phyloP scores from a whole-genome alignment of 192 early-diverging fungal species.

The Coemansia sp. region DNA sequence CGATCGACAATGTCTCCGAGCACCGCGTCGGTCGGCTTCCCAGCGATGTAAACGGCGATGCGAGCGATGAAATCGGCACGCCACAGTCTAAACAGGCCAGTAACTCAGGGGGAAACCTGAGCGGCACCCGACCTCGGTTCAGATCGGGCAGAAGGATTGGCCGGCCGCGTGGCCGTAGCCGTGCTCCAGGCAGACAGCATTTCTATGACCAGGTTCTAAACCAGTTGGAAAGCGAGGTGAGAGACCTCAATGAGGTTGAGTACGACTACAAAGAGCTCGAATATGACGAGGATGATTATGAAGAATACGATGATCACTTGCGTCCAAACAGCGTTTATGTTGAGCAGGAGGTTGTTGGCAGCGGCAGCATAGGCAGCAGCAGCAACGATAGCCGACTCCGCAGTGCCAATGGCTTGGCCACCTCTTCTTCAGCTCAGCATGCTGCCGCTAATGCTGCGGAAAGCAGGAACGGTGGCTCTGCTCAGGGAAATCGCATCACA shows the following conservation, averaged over 20 bases:
- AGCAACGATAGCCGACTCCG: neutral
- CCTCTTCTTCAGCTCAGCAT: neutral
- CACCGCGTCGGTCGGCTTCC: conserved; percentile 20
- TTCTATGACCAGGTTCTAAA: conserved; percentile 1
- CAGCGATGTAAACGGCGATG: conserved; percentile 10
- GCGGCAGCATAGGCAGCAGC: neutral
- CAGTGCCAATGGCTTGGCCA: neutral
- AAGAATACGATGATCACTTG: neutral
- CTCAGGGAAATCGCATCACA: conserved; percentile 4
- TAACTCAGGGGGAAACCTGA: neutral
- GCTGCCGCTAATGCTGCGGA: neutral
- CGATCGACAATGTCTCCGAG: neutral
- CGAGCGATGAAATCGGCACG: neutral
- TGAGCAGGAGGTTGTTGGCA: conserved; percentile 1
- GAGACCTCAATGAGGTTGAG: neutral
- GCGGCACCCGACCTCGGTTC: neutral
- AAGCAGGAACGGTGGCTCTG: neutral
- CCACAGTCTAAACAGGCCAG: neutral
- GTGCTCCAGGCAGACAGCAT: conserved; percentile 3
- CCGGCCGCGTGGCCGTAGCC: conserved; percentile 11
- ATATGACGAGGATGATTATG: conserved; percentile 10
- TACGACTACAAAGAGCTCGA: neutral
- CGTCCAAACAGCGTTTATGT: neutral
- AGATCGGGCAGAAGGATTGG: conserved; percentile 4
- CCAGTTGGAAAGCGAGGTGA: neutral